Percentiles rank a stretch among this genome's conserved stretches.
Conservation (phyloP, 805 yeast species). For the Debaryomyces castellii region DNA sequence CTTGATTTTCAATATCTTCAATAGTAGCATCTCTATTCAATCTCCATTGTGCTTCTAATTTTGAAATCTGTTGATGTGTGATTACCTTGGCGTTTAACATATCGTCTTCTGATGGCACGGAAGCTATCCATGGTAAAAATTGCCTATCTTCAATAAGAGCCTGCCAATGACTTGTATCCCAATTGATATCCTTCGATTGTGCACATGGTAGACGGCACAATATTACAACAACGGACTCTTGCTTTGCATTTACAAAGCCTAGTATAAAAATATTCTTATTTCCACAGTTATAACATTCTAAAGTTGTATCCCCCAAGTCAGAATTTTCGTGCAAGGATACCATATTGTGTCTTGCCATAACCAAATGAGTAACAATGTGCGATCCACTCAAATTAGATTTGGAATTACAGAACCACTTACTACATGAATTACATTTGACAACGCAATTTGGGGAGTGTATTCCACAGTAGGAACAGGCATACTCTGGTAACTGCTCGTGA, state of each 20-base stretch:
- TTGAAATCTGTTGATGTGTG: slow-evolving; percentile 61
- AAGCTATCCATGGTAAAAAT: slow-evolving; percentile 79
- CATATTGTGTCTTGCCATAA: slow-evolving; percentile 70
- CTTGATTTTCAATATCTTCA: slow-evolving; percentile 57
- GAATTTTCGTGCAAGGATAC: slow-evolving; percentile 78
- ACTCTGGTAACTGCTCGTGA: slow-evolving; percentile 10
- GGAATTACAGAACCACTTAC: slow-evolving; percentile 89
- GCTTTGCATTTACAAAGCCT: slow-evolving; percentile 86
- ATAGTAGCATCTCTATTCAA: slow-evolving; percentile 67
- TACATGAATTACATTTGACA: slow-evolving; percentile 73
- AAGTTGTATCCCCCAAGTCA: slow-evolving; percentile 79
- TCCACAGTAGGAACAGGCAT: slow-evolving; percentile 70
- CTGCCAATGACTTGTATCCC: slow-evolving; percentile 91
- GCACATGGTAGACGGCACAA: slow-evolving; percentile 89
- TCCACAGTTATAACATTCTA: slow-evolving; percentile 93
- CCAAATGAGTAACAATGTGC: slow-evolving; percentile 84
- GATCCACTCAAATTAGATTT: slow-evolving; percentile 57
- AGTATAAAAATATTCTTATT: slow-evolving; percentile 72
- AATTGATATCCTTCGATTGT: slow-evolving; percentile 66
- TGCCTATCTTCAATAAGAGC: slow-evolving; percentile 78
- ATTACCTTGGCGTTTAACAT: slow-evolving; percentile 54
- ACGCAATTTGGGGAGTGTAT: slow-evolving; percentile 62
- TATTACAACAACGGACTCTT: slow-evolving; percentile 82
- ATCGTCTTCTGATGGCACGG: slow-evolving; percentile 66
- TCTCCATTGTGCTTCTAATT: slow-evolving; percentile 82